Evolutionary conservation across 805 yeast species (phyloP).

Genomic region (Suhomyces sp.): DNA sequence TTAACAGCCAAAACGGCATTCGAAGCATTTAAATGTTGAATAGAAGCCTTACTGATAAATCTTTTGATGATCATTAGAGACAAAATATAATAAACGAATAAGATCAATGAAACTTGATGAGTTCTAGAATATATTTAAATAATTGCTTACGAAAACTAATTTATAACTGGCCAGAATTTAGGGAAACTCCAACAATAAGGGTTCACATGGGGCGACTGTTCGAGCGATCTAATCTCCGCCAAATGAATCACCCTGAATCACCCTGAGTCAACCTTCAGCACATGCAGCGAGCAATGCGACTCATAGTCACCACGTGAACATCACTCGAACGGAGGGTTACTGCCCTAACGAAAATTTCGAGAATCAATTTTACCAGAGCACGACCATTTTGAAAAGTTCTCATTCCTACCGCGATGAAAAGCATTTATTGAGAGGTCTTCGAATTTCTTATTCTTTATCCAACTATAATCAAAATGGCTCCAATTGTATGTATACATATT

Average conservation of each 20-base stretch:
- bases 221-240: background rate
- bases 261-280: background rate
- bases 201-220: background rate
- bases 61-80: background rate
- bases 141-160: background rate
- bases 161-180: background rate
- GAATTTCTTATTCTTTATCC: constrained; percentile 1
- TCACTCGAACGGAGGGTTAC: background rate
- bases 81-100: background rate
- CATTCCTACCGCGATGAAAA: background rate
- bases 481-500: constrained; percentile 68
- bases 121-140: background rate
- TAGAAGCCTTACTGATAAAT: background rate
- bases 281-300: background rate
- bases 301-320: constrained; percentile 1
- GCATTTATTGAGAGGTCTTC: background rate
- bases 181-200: background rate
- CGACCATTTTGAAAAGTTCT: background rate
- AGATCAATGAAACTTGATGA: background rate
- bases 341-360: background rate
- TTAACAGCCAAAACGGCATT: background rate
- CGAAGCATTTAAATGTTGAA: background rate
- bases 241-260: constrained; percentile 7
- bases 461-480: constrained; percentile 64
- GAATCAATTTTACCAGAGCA: background rate